Base-by-base conservation (phyloP, 2,329 filamentous ascomycete species). In the Leptodontidium sp. region DNA sequence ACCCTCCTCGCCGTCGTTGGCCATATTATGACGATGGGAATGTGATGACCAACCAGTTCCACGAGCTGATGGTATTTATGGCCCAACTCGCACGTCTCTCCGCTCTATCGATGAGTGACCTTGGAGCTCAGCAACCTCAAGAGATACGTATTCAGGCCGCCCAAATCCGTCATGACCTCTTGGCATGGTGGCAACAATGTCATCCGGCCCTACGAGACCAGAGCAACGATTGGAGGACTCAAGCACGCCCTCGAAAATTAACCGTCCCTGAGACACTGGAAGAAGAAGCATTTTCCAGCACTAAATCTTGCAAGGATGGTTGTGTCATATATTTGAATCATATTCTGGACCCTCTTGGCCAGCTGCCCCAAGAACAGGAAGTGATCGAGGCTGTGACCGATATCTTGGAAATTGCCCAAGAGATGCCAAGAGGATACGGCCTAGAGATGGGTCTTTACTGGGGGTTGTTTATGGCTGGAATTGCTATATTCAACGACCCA, bases 391-490 rank as follows among this genome's bases (percentile, higher is more conserved):
- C 75, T 6, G 68, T 78, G 26, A 71, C 64, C 9, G 71, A 72
- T 49, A 73, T 78, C 47, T 61, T 78, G 9, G 73, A 77, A 14
- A 76, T 77, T 67, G 75, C 73, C 15, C 69, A 68, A 14, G 75
- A 77, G 57, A 78, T 72, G 3, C 76, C 76, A 1, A 71, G 76
- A 35, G 76, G 76, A 4, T 76, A 75, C 68, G 76, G 76, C 4
- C 62, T 78, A 15, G 75, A 78, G 53, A 77, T 78, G 75, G 76
- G 75, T 2, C 62, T 77, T 21, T 77, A 78, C 61, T 78, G 73
- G 73, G 76, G 75, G 1, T 50, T 78, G 12, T 78, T 78, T 63
- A 76, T 76, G 67, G 75, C 74, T 35, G 76, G 76, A 1, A 67
- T 75, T 29, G 73, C 73, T 21, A 65, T 77, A 9, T 76, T 74